These are phyloP conservation scores for Pythium phragmitis DNA, from an alignment of 352 stramenopile genomes.

Conservation along the genomic window DNA sequence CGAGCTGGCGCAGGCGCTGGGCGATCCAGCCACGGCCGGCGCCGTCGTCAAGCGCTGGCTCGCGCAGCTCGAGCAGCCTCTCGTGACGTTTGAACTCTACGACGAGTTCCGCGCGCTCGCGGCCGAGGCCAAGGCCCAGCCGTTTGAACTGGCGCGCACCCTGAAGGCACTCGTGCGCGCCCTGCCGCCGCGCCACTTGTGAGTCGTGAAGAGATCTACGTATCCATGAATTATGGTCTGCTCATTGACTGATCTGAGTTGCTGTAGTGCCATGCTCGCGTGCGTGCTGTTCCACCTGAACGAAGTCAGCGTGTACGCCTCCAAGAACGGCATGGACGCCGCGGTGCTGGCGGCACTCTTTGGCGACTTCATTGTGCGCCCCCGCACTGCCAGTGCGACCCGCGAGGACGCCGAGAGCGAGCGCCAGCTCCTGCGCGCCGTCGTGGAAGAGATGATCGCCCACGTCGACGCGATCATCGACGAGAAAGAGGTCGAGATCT, in stretches of 20 bases:
- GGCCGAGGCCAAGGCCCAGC: slow-evolving; percentile 33
- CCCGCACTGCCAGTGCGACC: slow-evolving; percentile 17
- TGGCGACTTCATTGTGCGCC: slow-evolving; percentile 52
- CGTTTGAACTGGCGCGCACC: slow-evolving; percentile 57
- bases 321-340: slow-evolving; percentile 73
- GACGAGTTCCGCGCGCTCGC: slow-evolving; percentile 55
- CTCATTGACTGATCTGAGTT: too few species aligned
- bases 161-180: slow-evolving; percentile 57
- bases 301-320: slow-evolving; percentile 77
- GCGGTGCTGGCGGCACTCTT: slow-evolving; percentile 52
- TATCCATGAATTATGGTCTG: too few species aligned
- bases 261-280: slow-evolving; percentile 54
- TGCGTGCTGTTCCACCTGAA: slow-evolving; percentile 82
- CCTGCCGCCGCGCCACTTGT: slow-evolving; percentile 70
- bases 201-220: slow-evolving; percentile 13
- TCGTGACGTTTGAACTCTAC: slow-evolving; percentile 68
- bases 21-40: slow-evolving; percentile 59
- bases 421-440: slow-evolving; percentile 20
- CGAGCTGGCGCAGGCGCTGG: slow-evolving; percentile 55
- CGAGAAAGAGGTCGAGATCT: slow-evolving; percentile 57
- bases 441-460: slow-evolving; percentile 73
- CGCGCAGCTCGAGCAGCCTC: slow-evolving; percentile 57
- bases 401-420: slow-evolving; percentile 17
- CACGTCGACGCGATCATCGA: slow-evolving; percentile 77
- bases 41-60: slow-evolving; percentile 67